Conservation (phyloP, 177 flowering plant genomes). For the Tripterygium wilfordii region DNA sequence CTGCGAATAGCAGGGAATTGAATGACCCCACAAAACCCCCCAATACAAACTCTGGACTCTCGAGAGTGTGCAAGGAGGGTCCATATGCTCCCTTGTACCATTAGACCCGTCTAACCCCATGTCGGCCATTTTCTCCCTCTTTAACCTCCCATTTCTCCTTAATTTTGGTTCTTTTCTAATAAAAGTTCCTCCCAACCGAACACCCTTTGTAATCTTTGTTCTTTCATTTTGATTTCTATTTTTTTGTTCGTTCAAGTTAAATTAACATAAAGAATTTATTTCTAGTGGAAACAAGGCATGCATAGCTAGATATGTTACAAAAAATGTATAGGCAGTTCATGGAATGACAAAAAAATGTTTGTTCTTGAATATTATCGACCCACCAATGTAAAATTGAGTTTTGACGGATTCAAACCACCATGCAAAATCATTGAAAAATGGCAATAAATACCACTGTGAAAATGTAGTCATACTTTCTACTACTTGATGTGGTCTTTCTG, state of each 20-base stretch:
- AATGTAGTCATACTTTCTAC: neutral
- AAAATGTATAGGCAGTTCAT: no score
- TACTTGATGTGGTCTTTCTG: neutral
- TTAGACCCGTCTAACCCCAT: conserved; percentile 12
- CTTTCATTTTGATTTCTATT: no score
- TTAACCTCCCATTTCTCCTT: neutral
- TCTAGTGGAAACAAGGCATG: no score
- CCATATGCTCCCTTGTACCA: conserved; percentile 21
- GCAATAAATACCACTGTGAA: neutral
- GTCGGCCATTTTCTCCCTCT: conserved; percentile 24
- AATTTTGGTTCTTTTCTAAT: neutral
- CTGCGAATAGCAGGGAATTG: conserved; percentile 8
- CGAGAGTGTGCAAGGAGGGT: conserved; percentile 12
- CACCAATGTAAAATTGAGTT: no score
- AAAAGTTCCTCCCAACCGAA: neutral
- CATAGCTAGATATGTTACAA: no score
- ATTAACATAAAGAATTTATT: no score
- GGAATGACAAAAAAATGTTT: no score
- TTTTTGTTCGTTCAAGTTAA: no score
- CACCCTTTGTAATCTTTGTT: no score
- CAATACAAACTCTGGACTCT: conserved; percentile 13
- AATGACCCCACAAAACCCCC: neutral
- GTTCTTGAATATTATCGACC: no score
- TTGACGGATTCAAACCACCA: no score
- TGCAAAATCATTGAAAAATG: no score